A percentile compares a stretch with the other conserved stretches of the same genome.
Conservation (phyloP, 177 flowering plant species). For the Vitis hybrid region DNA sequence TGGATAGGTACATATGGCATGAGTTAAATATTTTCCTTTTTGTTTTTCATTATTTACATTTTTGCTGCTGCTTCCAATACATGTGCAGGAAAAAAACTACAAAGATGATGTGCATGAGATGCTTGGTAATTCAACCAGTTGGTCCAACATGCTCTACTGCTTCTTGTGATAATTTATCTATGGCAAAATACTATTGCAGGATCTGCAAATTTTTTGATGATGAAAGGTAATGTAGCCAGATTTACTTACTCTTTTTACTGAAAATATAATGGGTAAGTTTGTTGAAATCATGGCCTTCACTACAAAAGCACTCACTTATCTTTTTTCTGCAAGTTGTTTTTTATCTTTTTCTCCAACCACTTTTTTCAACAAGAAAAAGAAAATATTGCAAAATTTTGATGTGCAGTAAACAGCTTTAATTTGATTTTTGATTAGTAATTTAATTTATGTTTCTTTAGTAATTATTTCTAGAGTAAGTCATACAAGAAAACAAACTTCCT, state of each 20-base stretch:
- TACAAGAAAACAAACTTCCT: too few species aligned
- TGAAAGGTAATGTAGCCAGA: conserved; percentile 52
- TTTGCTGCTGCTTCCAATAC: conserved; percentile 8
- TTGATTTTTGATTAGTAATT: too few species aligned
- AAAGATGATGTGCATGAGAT: conserved; percentile 93
- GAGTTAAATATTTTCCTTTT: neutral
- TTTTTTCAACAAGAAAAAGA: too few species aligned
- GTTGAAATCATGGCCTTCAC: too few species aligned
- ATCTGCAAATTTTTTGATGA: conserved; percentile 87
- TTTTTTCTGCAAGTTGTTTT: too few species aligned
- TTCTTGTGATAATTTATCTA: conserved; percentile 57
- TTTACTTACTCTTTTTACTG: neutral
- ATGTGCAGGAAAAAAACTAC: conserved; percentile 61
- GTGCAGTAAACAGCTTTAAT: too few species aligned
- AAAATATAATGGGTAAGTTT: too few species aligned
- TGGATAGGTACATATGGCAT: conserved; percentile 52
- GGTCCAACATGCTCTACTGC: conserved; percentile 51
- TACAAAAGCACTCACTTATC: too few species aligned
- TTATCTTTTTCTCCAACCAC: too few species aligned
- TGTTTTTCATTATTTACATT: conserved; percentile 1
- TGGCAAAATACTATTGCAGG: conserved; percentile 80
- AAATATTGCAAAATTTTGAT: too few species aligned
- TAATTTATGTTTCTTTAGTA: too few species aligned
- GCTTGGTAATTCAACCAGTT: conserved; percentile 75
- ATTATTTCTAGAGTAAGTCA: too few species aligned